Evolutionary conservation across 2,329 filamentous ascomycete genomes (phyloP), one percentile per base, ranked within the genome.

Genomic region (Nothomitra cinnamomea): DNA sequence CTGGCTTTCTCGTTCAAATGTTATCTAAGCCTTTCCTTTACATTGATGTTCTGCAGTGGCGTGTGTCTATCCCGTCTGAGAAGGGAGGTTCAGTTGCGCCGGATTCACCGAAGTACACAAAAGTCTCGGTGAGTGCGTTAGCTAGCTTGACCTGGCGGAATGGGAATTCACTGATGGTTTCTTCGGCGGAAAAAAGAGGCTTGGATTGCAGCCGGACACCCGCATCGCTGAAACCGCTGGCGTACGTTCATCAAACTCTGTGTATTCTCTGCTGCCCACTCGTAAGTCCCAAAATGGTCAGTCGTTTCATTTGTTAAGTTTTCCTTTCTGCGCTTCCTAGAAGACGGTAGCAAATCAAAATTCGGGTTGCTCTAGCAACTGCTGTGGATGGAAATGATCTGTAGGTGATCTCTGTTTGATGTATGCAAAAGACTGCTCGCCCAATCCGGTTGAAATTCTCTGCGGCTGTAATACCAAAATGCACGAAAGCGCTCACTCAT

Each of bases 41-140:
- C 45, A 49, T 49, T 49, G 45, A 49, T 49, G 45, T 49, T 49
- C 45, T 35, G 45, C 45, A 49, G 45, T 49, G 25, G 45, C 45
- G 19, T 49, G 12, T 32, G 45, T 28, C 32, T 28, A 32, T 15
- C 43, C 19, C 43, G 21, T 47, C 43, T 25, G 3, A 25, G 7
- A 13, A 13, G 19, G 12, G 43, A 24, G 28, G 28, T 32, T 32
- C 43, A 32, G 6, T 17, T 17, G 45, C 22, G 13, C 24, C 45
- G 19, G 24, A 22, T 17, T 35, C 45, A 49, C 45, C 25, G 45
- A 15, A 15, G 45, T 32, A 49, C 24, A 17, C 19, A 13, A 49
- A 32, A 35, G 28, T 35, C 21, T 35, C 45, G 45, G 45, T 49
- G 45, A 49, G 45, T 49, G 45, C 45, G 45, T 49, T 49, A 49